Conservation (phyloP, 163 green algal species). For the Scenedesmus sp. region DNA sequence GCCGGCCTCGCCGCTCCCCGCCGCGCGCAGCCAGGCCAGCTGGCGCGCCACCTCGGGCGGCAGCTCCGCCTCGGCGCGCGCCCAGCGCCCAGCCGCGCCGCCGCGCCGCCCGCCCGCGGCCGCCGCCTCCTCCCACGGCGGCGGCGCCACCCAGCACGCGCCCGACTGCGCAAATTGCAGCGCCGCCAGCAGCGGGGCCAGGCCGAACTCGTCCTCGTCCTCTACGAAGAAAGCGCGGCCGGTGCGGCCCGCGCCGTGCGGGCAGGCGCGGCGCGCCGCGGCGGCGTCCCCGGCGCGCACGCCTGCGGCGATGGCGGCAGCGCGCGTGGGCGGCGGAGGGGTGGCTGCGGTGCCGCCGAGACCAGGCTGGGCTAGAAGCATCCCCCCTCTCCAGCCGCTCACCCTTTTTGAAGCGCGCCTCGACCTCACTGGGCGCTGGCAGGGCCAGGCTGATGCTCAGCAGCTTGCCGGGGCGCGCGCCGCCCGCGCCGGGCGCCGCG, state of each 20-base stretch:
- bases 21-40: conserved; percentile 26
- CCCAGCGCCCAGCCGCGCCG: background rate
- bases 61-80: background rate
- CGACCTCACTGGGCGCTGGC: conserved; percentile 18
- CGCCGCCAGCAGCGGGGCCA: conserved; percentile 17
- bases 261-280: background rate
- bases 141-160: background rate
- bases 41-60: conserved; percentile 13
- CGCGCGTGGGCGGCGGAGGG: too few species aligned
- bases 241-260: background rate
- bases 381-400: background rate
- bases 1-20: too few species aligned
- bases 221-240: conserved; percentile 35
- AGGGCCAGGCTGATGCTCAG: conserved; percentile 20
- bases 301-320: conserved; percentile 1
- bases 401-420: conserved; percentile 43
- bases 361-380: background rate
- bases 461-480: conserved; percentile 29
- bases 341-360: too few species aligned
- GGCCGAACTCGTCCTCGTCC: conserved; percentile 39
- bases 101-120: background rate
- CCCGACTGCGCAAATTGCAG: conserved; percentile 24
- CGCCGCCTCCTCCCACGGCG: conserved; percentile 18
- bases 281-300: conserved; percentile 27
- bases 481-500: background rate